Evolutionary conservation across 306 rosid species (phyloP), one percentile per base, ranked within the genome.

Genomic region (Trichosanthes cucumerina): DNA sequence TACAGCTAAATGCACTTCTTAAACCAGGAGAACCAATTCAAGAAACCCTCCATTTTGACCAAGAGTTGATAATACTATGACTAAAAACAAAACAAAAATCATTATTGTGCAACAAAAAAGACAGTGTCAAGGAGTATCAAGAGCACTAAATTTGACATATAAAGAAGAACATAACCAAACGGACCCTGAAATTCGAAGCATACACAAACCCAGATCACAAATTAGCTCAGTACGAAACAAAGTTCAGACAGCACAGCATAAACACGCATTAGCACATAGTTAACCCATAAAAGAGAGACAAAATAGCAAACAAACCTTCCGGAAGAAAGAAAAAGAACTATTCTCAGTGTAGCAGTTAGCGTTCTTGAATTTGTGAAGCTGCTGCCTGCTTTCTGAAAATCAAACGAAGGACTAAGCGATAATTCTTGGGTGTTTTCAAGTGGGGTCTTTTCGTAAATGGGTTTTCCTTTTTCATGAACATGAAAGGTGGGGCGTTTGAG

Each of bases 291-390:
- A 52, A 53, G 4, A 75, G 21, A 54, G 21, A 21, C 44, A 10
- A 75, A 75, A 54, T 4, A 53, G 79, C 18, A 54, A 75, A n/a
- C 43, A 76, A 56, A 76, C 79, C 79, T 56, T 53, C n/a, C 13
- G 33, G 11, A 76, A 56, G 73, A 38, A 76, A 76, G 79, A 57
- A 76, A 15, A 36, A 38, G 79, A 57, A 76, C 49, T 46, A 50
- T 28, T 31, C 43, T 28, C 58, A 23, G 56, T 47, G 49, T 4
- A 16, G 26, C 3, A 71, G 14, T 46, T 7, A 3, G 38, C 11
- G 12, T 6, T 71, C 15, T 46, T 24, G 58, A 71, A 12, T 44
- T 46, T 26, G 23, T 23, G 57, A 3, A 1, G 36, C 52, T 70
- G 26, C 24, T 47, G 59, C 77, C 59, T 46, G 23, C 4, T 15